Percentiles rank a stretch among this genome's conserved stretches.
These are phyloP conservation scores for Geosmithia morbida DNA, from an alignment of 2,329 filamentous ascomycete genomes.

Conservation along the genomic window DNA sequence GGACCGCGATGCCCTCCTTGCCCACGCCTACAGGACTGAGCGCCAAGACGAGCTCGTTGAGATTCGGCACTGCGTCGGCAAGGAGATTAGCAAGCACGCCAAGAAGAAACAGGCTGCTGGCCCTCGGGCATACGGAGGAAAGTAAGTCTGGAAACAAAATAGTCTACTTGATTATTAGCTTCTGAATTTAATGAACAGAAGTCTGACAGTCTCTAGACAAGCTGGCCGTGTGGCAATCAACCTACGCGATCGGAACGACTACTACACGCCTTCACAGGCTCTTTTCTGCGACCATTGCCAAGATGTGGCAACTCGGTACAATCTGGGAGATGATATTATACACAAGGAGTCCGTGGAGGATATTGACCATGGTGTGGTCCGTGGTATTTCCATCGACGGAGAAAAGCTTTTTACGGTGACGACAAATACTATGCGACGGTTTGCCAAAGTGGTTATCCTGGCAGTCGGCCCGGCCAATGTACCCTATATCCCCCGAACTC, in stretches of 20 bases:
- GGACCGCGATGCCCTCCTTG: conserved; percentile 59
- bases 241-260: conserved; percentile 53
- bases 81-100: conserved; percentile 66
- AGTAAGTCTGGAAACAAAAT: conserved; percentile 15
- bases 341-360: conserved; percentile 44
- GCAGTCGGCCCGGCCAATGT: conserved; percentile 56
- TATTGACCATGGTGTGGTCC: conserved; percentile 41
- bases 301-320: conserved; percentile 41
- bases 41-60: conserved; percentile 52
- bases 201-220: conserved; percentile 16
- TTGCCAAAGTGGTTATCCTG: conserved; percentile 50
- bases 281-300: conserved; percentile 50
- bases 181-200: conserved; percentile 3
- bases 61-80: conserved; percentile 61
- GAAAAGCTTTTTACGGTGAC: conserved; percentile 50
- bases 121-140: conserved; percentile 19
- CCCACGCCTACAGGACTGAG: conserved; percentile 47
- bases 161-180: neutral
- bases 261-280: conserved; percentile 47
- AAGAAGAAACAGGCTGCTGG: conserved; percentile 40
- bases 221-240: conserved; percentile 40
- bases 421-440: conserved; percentile 37
- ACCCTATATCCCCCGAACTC: conserved; percentile 29
- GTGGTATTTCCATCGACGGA: conserved; percentile 25
- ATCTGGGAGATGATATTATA: conserved; percentile 31